These are phyloP conservation scores for Filosporella fistucella DNA, from an alignment of 495 filamentous ascomycete species.

Conservation along the genomic window DNA sequence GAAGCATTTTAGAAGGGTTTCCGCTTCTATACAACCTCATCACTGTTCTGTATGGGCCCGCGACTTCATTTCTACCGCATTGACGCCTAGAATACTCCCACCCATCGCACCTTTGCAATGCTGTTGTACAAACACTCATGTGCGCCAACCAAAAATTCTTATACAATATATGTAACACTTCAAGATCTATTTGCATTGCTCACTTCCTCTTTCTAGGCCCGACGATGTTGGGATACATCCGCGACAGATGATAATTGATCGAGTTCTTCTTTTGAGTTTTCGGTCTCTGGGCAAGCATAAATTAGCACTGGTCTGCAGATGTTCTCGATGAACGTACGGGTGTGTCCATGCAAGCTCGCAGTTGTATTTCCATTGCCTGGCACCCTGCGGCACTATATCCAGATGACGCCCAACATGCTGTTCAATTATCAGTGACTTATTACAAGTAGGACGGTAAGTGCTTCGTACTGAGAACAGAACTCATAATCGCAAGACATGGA, in stretches of 20 bases:
- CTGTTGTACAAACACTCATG: too few relatives aligned
- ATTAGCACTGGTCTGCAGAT: constrained; percentile 1
- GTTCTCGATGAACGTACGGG: constrained; percentile 45
- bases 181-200: too few relatives aligned
- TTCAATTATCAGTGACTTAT: background rate
- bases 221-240: constrained; percentile 79
- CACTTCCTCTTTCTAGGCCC: constrained; percentile 57
- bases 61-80: too few relatives aligned
- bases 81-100: too few relatives aligned
- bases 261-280: constrained; percentile 67
- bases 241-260: constrained; percentile 91
- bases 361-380: constrained; percentile 69
- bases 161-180: too few relatives aligned
- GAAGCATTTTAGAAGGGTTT: too few relatives aligned
- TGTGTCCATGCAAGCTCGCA: constrained; percentile 92
- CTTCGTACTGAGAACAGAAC: constrained; percentile 77
- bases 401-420: constrained; percentile 93
- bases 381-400: constrained; percentile 73
- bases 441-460: background rate
- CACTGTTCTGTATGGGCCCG: too few relatives aligned
- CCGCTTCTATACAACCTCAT: too few relatives aligned
- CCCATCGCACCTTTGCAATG: too few relatives aligned
- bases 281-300: constrained; percentile 44
- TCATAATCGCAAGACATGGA: constrained; percentile 81
- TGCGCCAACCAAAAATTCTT: too few relatives aligned